Evolutionary conservation across 1,284 basidiomycete species (phyloP), one percentile per base, ranked within the genome.

Genomic region (Pascua sp.): DNA sequence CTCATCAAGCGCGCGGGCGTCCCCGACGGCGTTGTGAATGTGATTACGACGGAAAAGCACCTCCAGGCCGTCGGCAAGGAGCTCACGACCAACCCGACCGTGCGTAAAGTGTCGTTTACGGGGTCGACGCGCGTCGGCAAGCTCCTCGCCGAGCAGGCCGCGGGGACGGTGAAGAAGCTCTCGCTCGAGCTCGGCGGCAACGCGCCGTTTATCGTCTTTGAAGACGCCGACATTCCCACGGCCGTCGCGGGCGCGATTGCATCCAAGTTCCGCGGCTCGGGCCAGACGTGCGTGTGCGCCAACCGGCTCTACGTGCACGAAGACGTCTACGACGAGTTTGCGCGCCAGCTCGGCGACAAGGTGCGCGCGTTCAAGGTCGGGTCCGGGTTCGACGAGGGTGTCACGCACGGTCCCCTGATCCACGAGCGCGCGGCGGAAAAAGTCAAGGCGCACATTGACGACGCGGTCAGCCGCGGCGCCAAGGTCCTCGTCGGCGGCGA

Each of bases 361-460:
- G 94, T 98, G 18, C 80, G 88, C n/a, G 78, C 83, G 36, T 97
- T 98, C 83, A 94, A 91, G 72, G 81, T 95, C 58, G 94, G 96
- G 32, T 85, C 92, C 63, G 95, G 95, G 5, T 83, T 94, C 44
- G 88, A 93, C 59, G 83, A 86, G 57, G 83, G 83, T 60, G 85
- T 83, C 36, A 97, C 92, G 0, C 93, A 97, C 68, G 96, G 96
- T 0, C 96, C 96, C 11, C 81, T 99, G 51, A 96, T 98, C 64
- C 92, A 96, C 77, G 78, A 81, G 24, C 86, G 85, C 32, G 93
- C 94, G 0, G 80, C 93, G 49, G 84, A 88, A 62, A 99, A 99
- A 79, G 92, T 95, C 16, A 80, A 85, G 62, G 79, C 82, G 60
- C 96, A 99, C 78, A 86, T 98, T 58, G 83, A 91, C 48, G 89